Evolutionary conservation across 1,284 basidiomycete genomes (phyloP).

Genomic region (Trichosporon inkin): DNA sequence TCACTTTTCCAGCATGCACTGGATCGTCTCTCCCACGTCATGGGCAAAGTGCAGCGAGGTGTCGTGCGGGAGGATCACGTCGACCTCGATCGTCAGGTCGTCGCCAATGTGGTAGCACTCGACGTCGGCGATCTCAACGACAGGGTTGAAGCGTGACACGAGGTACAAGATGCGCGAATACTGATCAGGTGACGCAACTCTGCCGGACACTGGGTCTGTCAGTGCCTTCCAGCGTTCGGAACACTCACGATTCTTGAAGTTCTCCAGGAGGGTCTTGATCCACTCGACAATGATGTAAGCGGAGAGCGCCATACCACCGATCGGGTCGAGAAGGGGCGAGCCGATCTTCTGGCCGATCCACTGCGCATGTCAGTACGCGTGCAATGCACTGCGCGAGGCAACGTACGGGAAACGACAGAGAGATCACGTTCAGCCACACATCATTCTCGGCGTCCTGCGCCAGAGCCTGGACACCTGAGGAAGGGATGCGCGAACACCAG

Average conservation of each 20-base stretch:
- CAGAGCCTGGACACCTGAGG: constrained; percentile 48
- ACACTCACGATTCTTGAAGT: constrained; percentile 49
- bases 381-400: constrained; percentile 27
- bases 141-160: constrained; percentile 51
- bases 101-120: constrained; percentile 52
- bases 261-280: constrained; percentile 51
- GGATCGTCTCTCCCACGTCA: constrained; percentile 52
- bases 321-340: constrained; percentile 51
- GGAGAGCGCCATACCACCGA: constrained; percentile 53
- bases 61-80: constrained; percentile 51
- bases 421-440: constrained; percentile 56
- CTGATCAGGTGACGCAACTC: constrained; percentile 38
- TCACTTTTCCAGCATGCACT: constrained; percentile 46
- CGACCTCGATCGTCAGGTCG: constrained; percentile 52
- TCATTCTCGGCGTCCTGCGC: constrained; percentile 57
- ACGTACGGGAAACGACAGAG: constrained; percentile 55
- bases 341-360: constrained; percentile 42
- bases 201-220: constrained; percentile 37
- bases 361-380: constrained; percentile 26
- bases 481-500: constrained; percentile 48
- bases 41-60: constrained; percentile 52
- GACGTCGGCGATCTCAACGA: constrained; percentile 45
- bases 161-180: constrained; percentile 53
- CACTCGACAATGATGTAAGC: constrained; percentile 53
- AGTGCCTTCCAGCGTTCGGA: background rate